Percentiles rank a stretch among this genome's conserved stretches.
These are phyloP conservation scores for Blastobotrys indianensis DNA, from an alignment of 1,139 yeast genomes.

Conservation along the genomic window DNA sequence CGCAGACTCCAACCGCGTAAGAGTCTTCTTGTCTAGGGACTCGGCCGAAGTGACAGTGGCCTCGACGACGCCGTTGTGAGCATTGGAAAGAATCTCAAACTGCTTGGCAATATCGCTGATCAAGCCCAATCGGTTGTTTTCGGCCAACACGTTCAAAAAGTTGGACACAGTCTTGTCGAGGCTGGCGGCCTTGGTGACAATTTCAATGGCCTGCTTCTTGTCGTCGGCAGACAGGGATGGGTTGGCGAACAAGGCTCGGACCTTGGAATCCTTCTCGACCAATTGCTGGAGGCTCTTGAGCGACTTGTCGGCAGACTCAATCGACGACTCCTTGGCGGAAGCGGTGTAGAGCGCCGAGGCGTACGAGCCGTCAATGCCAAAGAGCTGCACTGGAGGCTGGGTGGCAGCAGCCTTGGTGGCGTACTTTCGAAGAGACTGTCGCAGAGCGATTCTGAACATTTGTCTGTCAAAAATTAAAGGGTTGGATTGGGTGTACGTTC, in stretches of 20 bases:
- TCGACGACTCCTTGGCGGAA: conserved; percentile 73
- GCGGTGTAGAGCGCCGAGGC: conserved; percentile 95
- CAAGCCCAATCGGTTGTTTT: conserved; percentile 85
- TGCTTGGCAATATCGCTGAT: conserved; percentile 62
- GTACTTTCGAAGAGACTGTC: conserved; percentile 14
- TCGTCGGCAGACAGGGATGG: conserved; percentile 79
- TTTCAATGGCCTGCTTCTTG: conserved; percentile 63
- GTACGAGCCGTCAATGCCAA: conserved; percentile 94
- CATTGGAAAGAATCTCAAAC: conserved; percentile 75
- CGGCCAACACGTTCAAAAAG: conserved; percentile 80
- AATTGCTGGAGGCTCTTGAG: conserved; percentile 54
- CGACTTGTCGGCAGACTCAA: conserved; percentile 66
- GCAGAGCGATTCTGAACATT: conserved; percentile 13
- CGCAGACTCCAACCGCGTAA: conserved; percentile 75
- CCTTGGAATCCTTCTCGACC: conserved; percentile 58
- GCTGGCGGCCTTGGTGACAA: conserved; percentile 47
- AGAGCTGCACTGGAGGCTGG: conserved; percentile 89
- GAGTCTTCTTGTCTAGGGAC: conserved; percentile 75
- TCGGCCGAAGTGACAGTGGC: conserved; percentile 86
- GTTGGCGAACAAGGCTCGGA: conserved; percentile 58
- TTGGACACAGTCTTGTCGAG: conserved; percentile 74
- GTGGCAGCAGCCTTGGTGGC: conserved; percentile 39
- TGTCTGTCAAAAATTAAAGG: background rate
- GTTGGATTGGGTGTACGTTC: background rate
- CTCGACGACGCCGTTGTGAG: conserved; percentile 86